phyloP scores from a whole-genome alignment of 306 rosid genomes.

The Hylodesmum podocarpum region DNA sequence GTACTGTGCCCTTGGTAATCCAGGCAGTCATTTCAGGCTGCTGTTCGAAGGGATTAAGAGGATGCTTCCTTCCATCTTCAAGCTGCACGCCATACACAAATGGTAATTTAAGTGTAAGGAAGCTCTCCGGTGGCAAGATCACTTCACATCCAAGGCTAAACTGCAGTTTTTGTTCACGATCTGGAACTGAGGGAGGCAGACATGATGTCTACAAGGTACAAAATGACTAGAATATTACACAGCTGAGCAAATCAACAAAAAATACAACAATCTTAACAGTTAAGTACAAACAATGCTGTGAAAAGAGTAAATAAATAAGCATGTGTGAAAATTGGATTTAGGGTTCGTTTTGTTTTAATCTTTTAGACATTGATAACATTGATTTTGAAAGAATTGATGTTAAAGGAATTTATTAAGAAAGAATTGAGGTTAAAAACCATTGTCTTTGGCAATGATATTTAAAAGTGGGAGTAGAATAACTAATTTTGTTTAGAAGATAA shows the following conservation, averaged over 20 bases:
- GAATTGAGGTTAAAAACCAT: too few species aligned
- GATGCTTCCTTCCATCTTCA: conserved; percentile 64
- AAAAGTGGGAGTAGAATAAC: neutral
- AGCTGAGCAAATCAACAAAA: conserved; percentile 3
- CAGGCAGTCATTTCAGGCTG: conserved; percentile 92
- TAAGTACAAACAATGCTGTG: conserved; percentile 12
- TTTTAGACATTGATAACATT: neutral
- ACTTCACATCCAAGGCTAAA: conserved; percentile 76
- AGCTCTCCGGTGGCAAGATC: conserved; percentile 88
- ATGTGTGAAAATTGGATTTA: conserved; percentile 4
- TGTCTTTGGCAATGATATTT: neutral
- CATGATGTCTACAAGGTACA: conserved; percentile 67
- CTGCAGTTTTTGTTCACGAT: conserved; percentile 69
- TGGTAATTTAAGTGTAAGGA: conserved; percentile 80
- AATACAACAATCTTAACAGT: neutral
- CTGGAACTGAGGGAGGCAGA: conserved; percentile 62
- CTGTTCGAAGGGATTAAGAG: conserved; percentile 71
- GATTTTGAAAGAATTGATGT: neutral
- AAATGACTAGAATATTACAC: conserved; percentile 6
- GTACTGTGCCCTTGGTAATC: conserved; percentile 76
- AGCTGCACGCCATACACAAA: conserved; percentile 80
- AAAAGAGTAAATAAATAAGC: conserved; percentile 1
- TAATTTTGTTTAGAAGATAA: neutral
- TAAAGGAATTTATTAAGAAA: neutral
- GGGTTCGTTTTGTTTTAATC: neutral